A percentile compares a stretch with the other conserved stretches of the same genome.
Conservation (phyloP, 148 eudicot genomes). For the Rhododendron ferrugineum region DNA sequence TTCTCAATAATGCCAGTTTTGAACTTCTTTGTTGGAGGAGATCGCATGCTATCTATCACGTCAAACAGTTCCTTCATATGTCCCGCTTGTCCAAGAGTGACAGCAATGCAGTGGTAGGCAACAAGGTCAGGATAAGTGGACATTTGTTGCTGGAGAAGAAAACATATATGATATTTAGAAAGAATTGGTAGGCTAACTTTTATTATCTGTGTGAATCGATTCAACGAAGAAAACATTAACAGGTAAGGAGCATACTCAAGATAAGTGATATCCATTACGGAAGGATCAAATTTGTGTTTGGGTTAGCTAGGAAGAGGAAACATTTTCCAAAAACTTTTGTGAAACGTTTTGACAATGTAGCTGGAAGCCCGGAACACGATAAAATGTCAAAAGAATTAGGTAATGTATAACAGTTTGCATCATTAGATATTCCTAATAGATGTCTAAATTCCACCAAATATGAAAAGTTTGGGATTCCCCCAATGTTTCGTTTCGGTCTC, state of each 20-base stretch:
- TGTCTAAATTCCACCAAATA: neutral
- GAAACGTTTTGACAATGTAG: neutral
- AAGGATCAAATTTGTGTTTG: neutral
- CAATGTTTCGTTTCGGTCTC: neutral
- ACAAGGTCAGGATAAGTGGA: conserved; percentile 84
- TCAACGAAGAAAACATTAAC: conserved; percentile 4
- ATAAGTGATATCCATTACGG: conserved; percentile 15
- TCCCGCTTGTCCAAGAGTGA: conserved; percentile 98
- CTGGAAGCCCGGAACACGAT: neutral
- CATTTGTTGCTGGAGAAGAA: conserved; percentile 49
- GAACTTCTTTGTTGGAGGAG: conserved; percentile 64
- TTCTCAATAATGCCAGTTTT: conserved; percentile 43
- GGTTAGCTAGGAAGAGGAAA: neutral
- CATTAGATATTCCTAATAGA: neutral
- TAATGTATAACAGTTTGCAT: neutral
- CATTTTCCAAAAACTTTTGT: neutral
- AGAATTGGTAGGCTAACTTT: neutral
- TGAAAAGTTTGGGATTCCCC: neutral
- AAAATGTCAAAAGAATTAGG: neutral
- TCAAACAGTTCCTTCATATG: conserved; percentile 88
- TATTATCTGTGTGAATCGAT: neutral
- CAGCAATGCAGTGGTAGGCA: conserved; percentile 78
- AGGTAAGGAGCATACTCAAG: neutral
- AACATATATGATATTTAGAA: conserved; percentile 2
- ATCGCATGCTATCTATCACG: conserved; percentile 82